A percentile compares a stretch with the other conserved stretches of the same genome.
Evolutionary conservation across 352 stramenopile species (phyloP).

Genomic region (Phytopythium montanum): DNA sequence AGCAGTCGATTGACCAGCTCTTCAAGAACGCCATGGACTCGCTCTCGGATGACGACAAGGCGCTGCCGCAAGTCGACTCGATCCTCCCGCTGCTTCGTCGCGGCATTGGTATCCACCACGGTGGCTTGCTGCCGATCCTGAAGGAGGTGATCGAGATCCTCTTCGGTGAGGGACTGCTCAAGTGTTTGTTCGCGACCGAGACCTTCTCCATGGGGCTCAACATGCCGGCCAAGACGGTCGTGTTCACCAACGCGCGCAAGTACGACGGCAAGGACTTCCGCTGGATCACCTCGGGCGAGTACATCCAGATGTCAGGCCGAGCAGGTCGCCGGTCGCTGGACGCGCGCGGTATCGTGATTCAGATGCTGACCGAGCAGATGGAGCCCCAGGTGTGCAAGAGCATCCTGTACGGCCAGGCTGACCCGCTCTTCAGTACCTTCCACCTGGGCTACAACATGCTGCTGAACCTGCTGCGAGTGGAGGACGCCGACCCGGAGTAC

Average conservation of each 20-base stretch:
- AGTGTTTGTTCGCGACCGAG: constrained; percentile 98
- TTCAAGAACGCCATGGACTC: constrained; percentile 99
- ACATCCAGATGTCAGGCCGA: constrained; percentile 95
- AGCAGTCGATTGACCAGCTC: constrained; percentile 94
- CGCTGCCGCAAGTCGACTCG: constrained; percentile 96
- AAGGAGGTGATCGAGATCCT: constrained; percentile 97
- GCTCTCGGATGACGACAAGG: constrained; percentile 95
- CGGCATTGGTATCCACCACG: constrained; percentile 99
- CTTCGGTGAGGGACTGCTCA: constrained; percentile 95
- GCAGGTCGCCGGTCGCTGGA: constrained; percentile 98
- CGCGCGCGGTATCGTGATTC: constrained; percentile 96
- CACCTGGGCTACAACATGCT: constrained; percentile 99
- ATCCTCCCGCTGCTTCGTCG: constrained; percentile 96
- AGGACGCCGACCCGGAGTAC: constrained; percentile 96
- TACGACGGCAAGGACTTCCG: constrained; percentile 95
- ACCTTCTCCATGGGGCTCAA: constrained; percentile 98
- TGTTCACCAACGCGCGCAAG: constrained; percentile 98
- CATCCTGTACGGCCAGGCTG: constrained; percentile 85
- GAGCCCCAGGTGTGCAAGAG: constrained; percentile 95
- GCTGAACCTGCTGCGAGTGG: constrained; percentile 98
- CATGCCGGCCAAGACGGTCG: constrained; percentile 99
- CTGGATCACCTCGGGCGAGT: constrained; percentile 96
- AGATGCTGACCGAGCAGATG: constrained; percentile 99
- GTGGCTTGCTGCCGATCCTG: constrained; percentile 97
- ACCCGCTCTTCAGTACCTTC: constrained; percentile 87